phyloP scores from a whole-genome alignment of 2,329 filamentous ascomycete species.

The Leptographium wingfieldii region DNA sequence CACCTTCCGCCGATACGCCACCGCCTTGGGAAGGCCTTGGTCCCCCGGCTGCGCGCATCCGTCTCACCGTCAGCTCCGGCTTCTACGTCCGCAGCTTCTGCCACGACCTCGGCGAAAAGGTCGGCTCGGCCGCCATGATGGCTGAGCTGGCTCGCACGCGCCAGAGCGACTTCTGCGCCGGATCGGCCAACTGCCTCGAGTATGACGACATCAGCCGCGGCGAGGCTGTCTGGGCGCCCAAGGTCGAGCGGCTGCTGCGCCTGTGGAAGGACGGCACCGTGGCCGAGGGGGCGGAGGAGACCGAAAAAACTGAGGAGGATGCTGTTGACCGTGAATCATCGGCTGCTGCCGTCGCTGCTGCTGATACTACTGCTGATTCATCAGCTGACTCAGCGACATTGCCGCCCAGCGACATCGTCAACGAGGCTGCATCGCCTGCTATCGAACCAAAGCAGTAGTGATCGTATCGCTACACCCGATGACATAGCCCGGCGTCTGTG shows the following conservation, averaged over 20 bases:
- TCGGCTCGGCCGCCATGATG: conserved; percentile 78
- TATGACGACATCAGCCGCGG: conserved; percentile 65
- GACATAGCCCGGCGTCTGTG: no score
- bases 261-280: conserved; percentile 15
- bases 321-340: no score
- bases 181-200: conserved; percentile 59
- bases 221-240: conserved; percentile 70
- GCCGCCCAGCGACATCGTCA: no score
- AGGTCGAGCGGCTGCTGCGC: conserved; percentile 46
- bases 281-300: neutral
- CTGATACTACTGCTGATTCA: no score
- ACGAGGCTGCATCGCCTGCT: no score
- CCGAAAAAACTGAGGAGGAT: no score
- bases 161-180: conserved; percentile 69
- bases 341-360: no score
- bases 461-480: no score
- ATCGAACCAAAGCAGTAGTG: no score
- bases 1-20: conserved; percentile 32
- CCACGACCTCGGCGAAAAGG: conserved; percentile 75
- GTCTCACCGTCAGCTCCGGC: conserved; percentile 86
- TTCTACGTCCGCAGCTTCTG: conserved; percentile 94
- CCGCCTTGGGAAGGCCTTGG: conserved; percentile 47
- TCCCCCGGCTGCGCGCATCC: conserved; percentile 67
- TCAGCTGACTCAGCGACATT: no score
- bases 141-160: conserved; percentile 65